Conservation (phyloP, 2,329 filamentous ascomycete species). For the Fusarium tjaetaba region DNA sequence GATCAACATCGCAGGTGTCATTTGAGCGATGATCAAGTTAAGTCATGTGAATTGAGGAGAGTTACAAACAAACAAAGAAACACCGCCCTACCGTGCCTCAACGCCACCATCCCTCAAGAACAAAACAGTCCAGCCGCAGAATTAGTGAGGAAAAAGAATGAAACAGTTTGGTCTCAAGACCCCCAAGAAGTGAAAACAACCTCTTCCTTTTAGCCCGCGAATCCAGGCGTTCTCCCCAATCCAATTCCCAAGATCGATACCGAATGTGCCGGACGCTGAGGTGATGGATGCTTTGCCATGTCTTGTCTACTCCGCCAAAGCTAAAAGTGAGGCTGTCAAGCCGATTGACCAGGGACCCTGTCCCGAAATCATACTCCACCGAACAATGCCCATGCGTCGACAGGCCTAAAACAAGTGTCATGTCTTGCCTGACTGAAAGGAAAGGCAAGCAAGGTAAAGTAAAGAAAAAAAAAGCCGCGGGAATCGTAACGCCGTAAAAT, state of each 20-base stretch:
- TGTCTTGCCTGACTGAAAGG: conserved; percentile 14
- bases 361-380: conserved; percentile 39
- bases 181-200: conserved; percentile 10
- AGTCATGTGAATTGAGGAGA: conserved; percentile 38
- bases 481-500: conserved; percentile 35
- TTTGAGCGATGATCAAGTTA: conserved; percentile 6
- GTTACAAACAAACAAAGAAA: conserved; percentile 20
- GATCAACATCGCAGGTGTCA: conserved; percentile 15
- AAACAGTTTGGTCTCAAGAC: conserved; percentile 20
- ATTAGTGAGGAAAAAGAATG: conserved; percentile 6
- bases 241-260: conserved; percentile 27
- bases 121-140: conserved; percentile 17
- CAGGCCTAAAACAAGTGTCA: conserved; percentile 24
- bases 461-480: conserved; percentile 11
- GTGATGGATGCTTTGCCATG: conserved; percentile 40
- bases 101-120: conserved; percentile 30
- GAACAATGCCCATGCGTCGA: conserved; percentile 32
- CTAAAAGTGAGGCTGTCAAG: conserved; percentile 42
- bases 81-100: conserved; percentile 23
- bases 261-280: conserved; percentile 26
- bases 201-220: conserved; percentile 15
- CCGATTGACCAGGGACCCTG: conserved; percentile 35
- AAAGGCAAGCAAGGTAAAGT: background rate
- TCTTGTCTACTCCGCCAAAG: conserved; percentile 43
- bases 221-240: conserved; percentile 25